Conservation (phyloP, 2,329 filamentous ascomycete genomes). For the Pseudopithomyces chartarum region DNA sequence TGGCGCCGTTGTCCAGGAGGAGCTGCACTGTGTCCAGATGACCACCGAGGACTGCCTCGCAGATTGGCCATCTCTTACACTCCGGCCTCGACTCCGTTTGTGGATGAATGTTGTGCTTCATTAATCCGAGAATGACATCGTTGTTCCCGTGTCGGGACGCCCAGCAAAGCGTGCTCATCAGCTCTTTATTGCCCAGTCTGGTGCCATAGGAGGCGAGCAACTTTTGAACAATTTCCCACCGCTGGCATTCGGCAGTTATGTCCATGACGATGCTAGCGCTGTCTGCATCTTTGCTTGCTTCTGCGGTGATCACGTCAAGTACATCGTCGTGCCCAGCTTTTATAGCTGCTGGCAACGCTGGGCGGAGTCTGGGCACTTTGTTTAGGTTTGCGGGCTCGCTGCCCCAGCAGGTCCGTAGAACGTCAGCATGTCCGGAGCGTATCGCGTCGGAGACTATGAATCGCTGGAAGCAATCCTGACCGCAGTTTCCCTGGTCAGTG, state of each 20-base stretch:
- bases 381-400: neutral
- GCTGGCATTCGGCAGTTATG: neutral
- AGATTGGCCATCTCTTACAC: neutral
- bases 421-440: neutral
- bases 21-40: conserved; percentile 4
- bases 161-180: neutral
- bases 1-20: neutral
- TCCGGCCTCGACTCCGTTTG: neutral
- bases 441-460: neutral
- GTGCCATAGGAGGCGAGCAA: neutral
- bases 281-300: neutral
- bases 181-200: neutral
- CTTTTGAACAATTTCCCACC: neutral
- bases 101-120: neutral
- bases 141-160: conserved; percentile 3
- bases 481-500: neutral
- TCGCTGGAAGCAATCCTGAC: too few relatives aligned
- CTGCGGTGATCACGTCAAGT: neutral
- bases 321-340: neutral
- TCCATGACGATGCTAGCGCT: neutral
- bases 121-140: neutral
- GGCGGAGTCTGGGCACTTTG: neutral
- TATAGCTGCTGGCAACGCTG: neutral
- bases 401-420: neutral
- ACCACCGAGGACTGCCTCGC: conserved; percentile 9